phyloP scores from a whole-genome alignment of 2,329 filamentous ascomycete species.

The Colletotrichum spinosum region DNA sequence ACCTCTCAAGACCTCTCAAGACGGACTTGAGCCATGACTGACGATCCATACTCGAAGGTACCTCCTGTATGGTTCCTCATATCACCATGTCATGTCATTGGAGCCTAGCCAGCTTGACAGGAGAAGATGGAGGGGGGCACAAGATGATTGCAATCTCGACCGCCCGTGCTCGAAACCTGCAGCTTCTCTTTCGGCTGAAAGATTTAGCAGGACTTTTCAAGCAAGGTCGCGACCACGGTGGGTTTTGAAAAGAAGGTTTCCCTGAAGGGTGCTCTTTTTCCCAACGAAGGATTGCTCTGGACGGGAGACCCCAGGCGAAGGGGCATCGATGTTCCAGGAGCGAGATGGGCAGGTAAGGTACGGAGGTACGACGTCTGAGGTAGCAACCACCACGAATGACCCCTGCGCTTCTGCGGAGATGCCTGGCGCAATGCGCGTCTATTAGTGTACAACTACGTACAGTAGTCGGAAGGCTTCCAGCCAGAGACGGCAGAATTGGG shows the following conservation, averaged over 20 bases:
- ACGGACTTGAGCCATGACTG: too few relatives aligned
- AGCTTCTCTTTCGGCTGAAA: neutral
- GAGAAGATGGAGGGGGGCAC: too few relatives aligned
- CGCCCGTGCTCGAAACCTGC: conserved; percentile 4
- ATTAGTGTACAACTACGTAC: too few relatives aligned
- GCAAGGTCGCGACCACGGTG: neutral
- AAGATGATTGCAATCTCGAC: neutral
- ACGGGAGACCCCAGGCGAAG: conserved; percentile 23
- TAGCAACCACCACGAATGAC: conserved; percentile 4
- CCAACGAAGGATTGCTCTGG: neutral
- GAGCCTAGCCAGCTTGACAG: too few relatives aligned
- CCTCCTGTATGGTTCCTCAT: too few relatives aligned
- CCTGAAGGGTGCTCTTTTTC: neutral
- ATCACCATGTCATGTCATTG: too few relatives aligned
- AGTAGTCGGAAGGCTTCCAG: conserved; percentile 26
- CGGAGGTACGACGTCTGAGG: neutral
- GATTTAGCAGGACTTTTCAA: neutral
- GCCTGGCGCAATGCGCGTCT: conserved; percentile 37
- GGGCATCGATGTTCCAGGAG: neutral
- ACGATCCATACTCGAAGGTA: too few relatives aligned
- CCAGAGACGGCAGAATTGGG: conserved; percentile 16
- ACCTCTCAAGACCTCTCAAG: too few relatives aligned
- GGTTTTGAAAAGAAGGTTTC: conserved; percentile 5
- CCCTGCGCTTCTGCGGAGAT: conserved; percentile 24
- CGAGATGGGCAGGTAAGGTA: conserved; percentile 13